Evolutionary conservation across 371 early-diverging fungal species (phyloP).

Genomic region (Rhizopus sp.): DNA sequence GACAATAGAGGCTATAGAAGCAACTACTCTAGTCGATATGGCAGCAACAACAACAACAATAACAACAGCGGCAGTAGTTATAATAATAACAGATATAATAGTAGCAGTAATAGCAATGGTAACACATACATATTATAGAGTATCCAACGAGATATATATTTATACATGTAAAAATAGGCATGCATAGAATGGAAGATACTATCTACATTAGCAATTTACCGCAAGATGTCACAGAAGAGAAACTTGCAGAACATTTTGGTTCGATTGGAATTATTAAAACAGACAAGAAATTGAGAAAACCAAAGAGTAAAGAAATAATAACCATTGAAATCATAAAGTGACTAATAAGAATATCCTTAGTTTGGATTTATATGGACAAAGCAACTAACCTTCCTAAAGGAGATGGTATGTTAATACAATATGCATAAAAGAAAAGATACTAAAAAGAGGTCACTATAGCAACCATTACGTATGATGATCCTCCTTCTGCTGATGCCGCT

Average conservation of each 20-base stretch:
- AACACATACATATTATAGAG: background rate
- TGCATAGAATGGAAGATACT: constrained; percentile 62
- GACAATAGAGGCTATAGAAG: background rate
- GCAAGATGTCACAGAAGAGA: constrained; percentile 61
- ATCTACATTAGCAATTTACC: constrained; percentile 66
- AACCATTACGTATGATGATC: constrained; percentile 75
- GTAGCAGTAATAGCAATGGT: background rate
- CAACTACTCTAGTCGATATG: background rate
- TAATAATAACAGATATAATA: background rate
- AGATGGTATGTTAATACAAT: constrained; percentile 50
- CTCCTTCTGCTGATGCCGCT: constrained; percentile 68
- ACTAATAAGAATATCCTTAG: constrained; percentile 25
- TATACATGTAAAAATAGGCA: constrained; percentile 14
- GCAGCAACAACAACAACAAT: background rate
- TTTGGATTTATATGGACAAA: constrained; percentile 72
- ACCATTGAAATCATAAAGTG: background rate
- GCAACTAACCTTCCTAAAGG: constrained; percentile 65
- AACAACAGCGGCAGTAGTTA: background rate
- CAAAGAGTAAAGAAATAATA: constrained; percentile 50
- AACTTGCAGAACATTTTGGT: constrained; percentile 62
- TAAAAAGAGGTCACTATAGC: constrained; percentile 31
- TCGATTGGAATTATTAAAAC: constrained; percentile 74
- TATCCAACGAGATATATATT: background rate
- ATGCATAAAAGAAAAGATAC: background rate
- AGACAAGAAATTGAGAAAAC: constrained; percentile 62